These are phyloP conservation scores for Paraphaeosphaeria sporulosa DNA, from an alignment of 2,329 filamentous ascomycete genomes.

Conservation along the genomic window DNA sequence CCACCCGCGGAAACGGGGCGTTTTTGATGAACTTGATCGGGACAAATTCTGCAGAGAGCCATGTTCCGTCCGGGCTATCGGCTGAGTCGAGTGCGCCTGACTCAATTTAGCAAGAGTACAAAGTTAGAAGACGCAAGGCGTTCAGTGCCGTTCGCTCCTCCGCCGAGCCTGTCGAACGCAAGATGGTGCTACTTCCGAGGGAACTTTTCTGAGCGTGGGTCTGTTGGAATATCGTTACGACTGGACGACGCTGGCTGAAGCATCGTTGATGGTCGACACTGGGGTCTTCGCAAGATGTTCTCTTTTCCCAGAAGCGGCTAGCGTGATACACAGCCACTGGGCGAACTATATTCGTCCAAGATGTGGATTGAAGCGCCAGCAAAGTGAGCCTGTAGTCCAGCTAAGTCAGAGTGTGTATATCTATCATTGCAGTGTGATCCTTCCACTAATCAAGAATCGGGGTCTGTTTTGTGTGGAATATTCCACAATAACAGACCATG, in stretches of 20 bases:
- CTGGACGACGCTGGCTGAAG: not conserved
- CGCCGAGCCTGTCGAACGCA: not conserved
- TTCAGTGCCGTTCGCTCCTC: not conserved
- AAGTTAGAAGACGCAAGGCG: conserved; percentile 8
- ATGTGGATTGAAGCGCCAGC: conserved; percentile 1
- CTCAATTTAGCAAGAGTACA: conserved; percentile 7
- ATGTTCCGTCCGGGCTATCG: conserved; percentile 5
- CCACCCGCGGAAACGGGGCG: conserved; percentile 13
- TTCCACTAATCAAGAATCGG: not conserved
- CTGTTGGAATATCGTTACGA: not conserved
- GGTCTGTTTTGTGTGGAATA: not conserved
- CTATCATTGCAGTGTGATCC: not conserved
- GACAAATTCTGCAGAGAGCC: not conserved
- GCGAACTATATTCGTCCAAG: conserved; percentile 8
- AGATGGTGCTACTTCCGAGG: not conserved
- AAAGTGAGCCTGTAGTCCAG: conserved; percentile 2
- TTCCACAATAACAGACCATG: not conserved
- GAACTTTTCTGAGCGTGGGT: not conserved
- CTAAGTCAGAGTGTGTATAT: not conserved
- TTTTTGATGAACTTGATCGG: not conserved
- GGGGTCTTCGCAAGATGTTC: not conserved
- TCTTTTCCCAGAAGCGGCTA: not conserved
- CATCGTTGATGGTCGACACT: not conserved
- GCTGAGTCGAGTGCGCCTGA: conserved; percentile 14
- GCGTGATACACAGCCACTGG: conserved; percentile 4